Evolutionary conservation across 1,139 yeast species (phyloP), one percentile per base, ranked within the genome.

Genomic region (Lizanozyma gosingica): DNA sequence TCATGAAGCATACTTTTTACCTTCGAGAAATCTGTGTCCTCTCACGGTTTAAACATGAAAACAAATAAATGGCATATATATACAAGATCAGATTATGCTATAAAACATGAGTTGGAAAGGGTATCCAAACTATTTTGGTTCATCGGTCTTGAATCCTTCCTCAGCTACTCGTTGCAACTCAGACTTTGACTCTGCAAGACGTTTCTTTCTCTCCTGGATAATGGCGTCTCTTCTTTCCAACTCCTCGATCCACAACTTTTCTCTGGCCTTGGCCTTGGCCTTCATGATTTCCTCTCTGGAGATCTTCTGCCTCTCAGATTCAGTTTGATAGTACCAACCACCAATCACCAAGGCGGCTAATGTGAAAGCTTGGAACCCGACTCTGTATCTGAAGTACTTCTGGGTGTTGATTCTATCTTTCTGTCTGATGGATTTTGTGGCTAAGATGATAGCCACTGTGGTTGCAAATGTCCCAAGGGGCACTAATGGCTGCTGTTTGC

Each of bases 211-310:
- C 46, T 73, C 79, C 57, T 83, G 81, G 43, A 82, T 78, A 44
- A 78, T 81, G 6, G 63, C 73, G 57, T 88, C 96, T 57, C 94
- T 75, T 64, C 95, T 76, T 56, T 88, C 92, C 57, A 88, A 71
- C 58, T 88, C 97, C 56, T 85, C 88, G 48, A 88, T 83, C 97
- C 97, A 88, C 52, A 88, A 59, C 52, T 68, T 71, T 56, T 88
- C 96, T 66, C 97, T 79, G 54, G 77, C 65, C 58, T 83, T 83
- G 35, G 97, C 95, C 77, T 75, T 84, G 59, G 73, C 85, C 47
- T 78, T 69, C 55, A 78, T 67, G 47, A 67, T 59, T 35, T 80
- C 87, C 51, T 80, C 87, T 42, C 75, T 71, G 15, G 79, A 56
- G 53, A 74, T 69, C 53, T 72, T 66, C 45, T 65, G 62, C 42